phyloP scores from a whole-genome alignment of 495 filamentous ascomycete species.

The Neurospora sp. region DNA sequence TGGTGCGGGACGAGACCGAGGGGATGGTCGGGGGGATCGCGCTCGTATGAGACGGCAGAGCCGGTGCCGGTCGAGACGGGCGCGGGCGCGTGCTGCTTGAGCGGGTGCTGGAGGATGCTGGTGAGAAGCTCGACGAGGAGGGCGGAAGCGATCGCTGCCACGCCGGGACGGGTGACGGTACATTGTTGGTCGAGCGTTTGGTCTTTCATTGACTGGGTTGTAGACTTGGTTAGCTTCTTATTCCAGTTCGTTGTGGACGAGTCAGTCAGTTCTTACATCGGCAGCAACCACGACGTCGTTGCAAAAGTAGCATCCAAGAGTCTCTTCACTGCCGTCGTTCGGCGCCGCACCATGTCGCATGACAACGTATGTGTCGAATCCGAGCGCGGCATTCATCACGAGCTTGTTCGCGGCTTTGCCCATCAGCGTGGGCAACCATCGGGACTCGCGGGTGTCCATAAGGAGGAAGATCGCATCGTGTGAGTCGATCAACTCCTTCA shows the following conservation, averaged over 20 bases:
- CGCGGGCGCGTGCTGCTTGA: conserved; percentile 49
- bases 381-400: conserved; percentile 90
- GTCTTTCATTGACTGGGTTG: conserved; percentile 69
- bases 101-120: conserved; percentile 78
- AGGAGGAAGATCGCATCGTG: conserved; percentile 92
- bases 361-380: conserved; percentile 93
- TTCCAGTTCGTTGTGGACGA: neutral
- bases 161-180: conserved; percentile 88
- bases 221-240: conserved; percentile 30
- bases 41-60: conserved; percentile 33
- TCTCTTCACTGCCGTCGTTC: conserved; percentile 41
- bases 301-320: conserved; percentile 95
- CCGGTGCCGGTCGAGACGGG: conserved; percentile 23
- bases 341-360: conserved; percentile 78
- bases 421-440: conserved; percentile 98
- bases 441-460: conserved; percentile 90
- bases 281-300: conserved; percentile 94
- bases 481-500: conserved; percentile 66
- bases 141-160: conserved; percentile 85
- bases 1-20: conserved; percentile 87
- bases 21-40: conserved; percentile 54
- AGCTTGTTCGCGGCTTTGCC: conserved; percentile 87
- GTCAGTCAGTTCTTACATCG: conserved; percentile 56
- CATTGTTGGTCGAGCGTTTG: conserved; percentile 96
- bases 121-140: conserved; percentile 85